Base-by-base conservation (phyloP, 768 basidiomycete genomes). In the Tubosaeta sp. region DNA sequence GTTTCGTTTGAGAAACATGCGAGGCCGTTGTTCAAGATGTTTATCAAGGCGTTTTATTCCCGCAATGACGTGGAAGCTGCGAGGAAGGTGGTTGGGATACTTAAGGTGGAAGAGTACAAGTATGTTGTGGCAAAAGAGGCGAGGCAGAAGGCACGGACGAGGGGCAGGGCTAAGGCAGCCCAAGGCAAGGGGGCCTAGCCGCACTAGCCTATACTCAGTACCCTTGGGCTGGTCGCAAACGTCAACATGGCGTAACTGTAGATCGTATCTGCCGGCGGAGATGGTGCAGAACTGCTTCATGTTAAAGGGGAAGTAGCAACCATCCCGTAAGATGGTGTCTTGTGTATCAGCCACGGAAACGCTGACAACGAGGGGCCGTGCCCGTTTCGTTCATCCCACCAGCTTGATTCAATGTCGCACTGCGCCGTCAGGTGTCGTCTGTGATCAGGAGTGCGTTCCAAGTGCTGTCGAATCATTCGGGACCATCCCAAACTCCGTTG, bases 21-120 rank as follows among this genome's bases (percentile, higher is more conserved):
- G n/a, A 71, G 74, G 52, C 88, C 88, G 38, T 61, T 91, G 66
- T 85, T 84, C 66, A 84, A 76, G 72, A 83, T 83, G 80, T 83
- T 91, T 67, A 79, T 86, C 60, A 82, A 77, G 59, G 82, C 81
- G 13, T 77, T 90, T 56, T 76, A 80, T 63, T 46, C 72, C 38
- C 69, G 81, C 27, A 76, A 76, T 19, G 88, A 91, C 63, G 55
- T 62, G 7, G 65, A 64, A 11, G 82, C 81, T 37, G 85, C 82
- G 25, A 71, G 74, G 61, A 73, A 56, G 41, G 75, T 86, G 19
- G 58, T 84, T 22, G 78, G 74, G 19, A 82, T 86, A 52, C 58
- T 87, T 60, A 81, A 77, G 54, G 73, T 70, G 34, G 77, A 75
- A 34, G 59, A 61, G 10, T 19, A 46, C 50, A 53, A 51, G 42